Evolutionary conservation across 2,329 filamentous ascomycete species (phyloP).

Genomic region (Diaporthe humulicola): DNA sequence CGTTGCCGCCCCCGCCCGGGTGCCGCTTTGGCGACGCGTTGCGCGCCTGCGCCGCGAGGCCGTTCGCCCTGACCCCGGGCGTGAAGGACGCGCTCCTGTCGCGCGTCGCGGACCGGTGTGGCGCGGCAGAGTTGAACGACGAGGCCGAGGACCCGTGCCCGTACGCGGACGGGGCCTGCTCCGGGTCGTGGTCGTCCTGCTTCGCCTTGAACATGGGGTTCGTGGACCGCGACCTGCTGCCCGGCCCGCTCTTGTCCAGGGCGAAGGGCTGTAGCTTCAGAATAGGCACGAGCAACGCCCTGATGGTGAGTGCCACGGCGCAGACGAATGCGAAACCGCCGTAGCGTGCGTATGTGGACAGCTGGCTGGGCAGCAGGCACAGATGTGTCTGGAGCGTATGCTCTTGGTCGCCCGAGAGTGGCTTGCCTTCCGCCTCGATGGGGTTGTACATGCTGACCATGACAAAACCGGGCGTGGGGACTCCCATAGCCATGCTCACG

Average conservation of each 20-base stretch:
- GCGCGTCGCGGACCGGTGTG: slow-evolving; percentile 43
- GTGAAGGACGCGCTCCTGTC: slow-evolving; percentile 44
- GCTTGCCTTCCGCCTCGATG: slow-evolving; percentile 71
- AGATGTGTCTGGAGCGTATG: slow-evolving; percentile 87
- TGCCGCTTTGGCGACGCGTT: slow-evolving; percentile 45
- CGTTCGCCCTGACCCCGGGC: slow-evolving; percentile 40
- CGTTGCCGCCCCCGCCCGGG: slow-evolving; percentile 46
- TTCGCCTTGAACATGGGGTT: slow-evolving; percentile 69
- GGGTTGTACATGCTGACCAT: slow-evolving; percentile 95
- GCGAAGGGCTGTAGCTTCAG: slow-evolving; percentile 68
- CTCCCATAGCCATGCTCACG: slow-evolving; percentile 96
- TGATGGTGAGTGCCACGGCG: slow-evolving; percentile 62
- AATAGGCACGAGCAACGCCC: slow-evolving; percentile 70
- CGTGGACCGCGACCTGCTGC: slow-evolving; percentile 40
- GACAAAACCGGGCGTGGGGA: slow-evolving; percentile 87
- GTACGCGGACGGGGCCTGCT: slow-evolving; percentile 43
- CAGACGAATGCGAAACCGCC: slow-evolving; percentile 70
- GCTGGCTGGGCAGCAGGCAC: slow-evolving; percentile 90
- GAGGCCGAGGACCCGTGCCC: slow-evolving; percentile 51
- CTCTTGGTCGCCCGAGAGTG: slow-evolving; percentile 57
- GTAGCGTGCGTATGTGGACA: slow-evolving; percentile 87
- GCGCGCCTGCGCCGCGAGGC: slow-evolving; percentile 40
- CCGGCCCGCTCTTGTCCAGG: slow-evolving; percentile 54
- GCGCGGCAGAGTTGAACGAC: slow-evolving; percentile 47
- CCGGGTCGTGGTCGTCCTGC: slow-evolving; percentile 60